These are phyloP conservation scores for Madurella mycetomatis DNA, from an alignment of 2,329 filamentous ascomycete species.

Conservation along the genomic window DNA sequence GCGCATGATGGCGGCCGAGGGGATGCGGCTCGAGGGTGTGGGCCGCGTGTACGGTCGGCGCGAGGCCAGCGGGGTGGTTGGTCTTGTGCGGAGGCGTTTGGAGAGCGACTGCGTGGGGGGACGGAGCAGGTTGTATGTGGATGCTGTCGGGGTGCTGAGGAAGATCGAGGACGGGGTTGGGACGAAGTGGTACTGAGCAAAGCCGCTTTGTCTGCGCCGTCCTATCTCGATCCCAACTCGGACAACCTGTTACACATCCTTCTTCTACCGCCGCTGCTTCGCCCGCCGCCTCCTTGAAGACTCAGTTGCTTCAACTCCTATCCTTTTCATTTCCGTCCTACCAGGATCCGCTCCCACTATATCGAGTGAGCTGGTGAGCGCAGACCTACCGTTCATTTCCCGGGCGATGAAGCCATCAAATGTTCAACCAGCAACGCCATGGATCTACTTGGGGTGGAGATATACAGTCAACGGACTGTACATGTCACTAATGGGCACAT, in stretches of 20 bases:
- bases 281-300: neutral
- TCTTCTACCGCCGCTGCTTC: neutral
- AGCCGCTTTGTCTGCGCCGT: no score
- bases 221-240: no score
- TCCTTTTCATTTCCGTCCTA: neutral
- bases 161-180: slow-evolving; percentile 45
- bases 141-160: slow-evolving; percentile 49
- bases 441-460: slow-evolving; percentile 1
- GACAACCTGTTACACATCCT: no score
- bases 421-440: slow-evolving; percentile 3
- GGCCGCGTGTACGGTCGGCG: slow-evolving; percentile 36
- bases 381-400: no score
- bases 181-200: slow-evolving; percentile 38
- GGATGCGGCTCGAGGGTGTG: slow-evolving; percentile 37
- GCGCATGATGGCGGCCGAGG: slow-evolving; percentile 35
- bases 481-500: no score
- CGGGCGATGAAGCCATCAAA: neutral
- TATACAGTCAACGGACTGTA: no score
- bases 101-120: slow-evolving; percentile 47
- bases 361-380: no score
- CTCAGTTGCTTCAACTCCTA: neutral
- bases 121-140: slow-evolving; percentile 47
- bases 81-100: slow-evolving; percentile 43
- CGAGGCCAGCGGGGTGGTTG: slow-evolving; percentile 45
- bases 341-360: no score